These are phyloP conservation scores for Scheffersomyces illinoinensis DNA, from an alignment of 1,139 yeast genomes.

Conservation along the genomic window DNA sequence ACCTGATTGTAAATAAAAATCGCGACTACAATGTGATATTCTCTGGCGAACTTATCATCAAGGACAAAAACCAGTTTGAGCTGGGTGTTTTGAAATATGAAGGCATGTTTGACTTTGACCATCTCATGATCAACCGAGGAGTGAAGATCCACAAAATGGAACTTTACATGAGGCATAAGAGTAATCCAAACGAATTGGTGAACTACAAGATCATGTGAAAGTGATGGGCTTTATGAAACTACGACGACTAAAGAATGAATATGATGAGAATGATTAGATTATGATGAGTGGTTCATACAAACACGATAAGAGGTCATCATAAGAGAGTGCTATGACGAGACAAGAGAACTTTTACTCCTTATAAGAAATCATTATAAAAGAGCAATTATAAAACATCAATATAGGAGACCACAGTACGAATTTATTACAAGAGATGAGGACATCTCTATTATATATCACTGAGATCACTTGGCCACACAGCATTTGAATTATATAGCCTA, in stretches of 20 bases:
- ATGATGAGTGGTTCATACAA: background rate
- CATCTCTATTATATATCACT: background rate
- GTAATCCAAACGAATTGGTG: slow-evolving; percentile 1
- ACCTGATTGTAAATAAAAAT: slow-evolving; percentile 11
- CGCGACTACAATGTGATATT: slow-evolving; percentile 26
- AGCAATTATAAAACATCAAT: background rate
- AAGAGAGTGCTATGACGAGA: background rate
- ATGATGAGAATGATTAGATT: background rate
- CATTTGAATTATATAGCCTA: background rate
- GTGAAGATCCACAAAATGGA: slow-evolving; percentile 18
- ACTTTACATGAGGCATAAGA: background rate
- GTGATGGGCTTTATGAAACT: background rate
- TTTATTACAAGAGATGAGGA: background rate
- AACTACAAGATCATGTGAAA: slow-evolving; percentile 3
- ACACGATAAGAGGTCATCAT: background rate
- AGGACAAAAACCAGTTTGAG: slow-evolving; percentile 16
- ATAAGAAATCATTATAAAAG: background rate
- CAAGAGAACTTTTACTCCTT: background rate
- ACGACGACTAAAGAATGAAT: background rate
- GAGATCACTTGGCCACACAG: background rate
- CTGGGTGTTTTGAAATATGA: slow-evolving; percentile 22
- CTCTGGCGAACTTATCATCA: slow-evolving; percentile 22
- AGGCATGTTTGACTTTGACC: slow-evolving; percentile 37
- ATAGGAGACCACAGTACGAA: background rate
- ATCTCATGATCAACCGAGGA: slow-evolving; percentile 32